Conservation (phyloP, 805 yeast genomes). For the Suhomyces pyralidae region DNA sequence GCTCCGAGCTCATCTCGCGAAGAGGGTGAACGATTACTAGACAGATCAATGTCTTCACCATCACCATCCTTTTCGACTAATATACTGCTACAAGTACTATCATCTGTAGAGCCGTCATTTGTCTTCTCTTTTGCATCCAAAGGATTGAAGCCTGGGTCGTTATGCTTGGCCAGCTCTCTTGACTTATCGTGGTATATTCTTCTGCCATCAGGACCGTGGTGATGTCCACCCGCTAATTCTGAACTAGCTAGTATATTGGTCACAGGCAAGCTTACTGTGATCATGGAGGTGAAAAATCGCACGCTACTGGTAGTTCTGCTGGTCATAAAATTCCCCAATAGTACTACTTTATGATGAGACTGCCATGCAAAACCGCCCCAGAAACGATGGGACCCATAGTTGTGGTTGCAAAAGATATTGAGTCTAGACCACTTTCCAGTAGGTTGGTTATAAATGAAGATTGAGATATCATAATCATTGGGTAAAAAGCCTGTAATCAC, state of each 20-base stretch:
- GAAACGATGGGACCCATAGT: constrained; percentile 53
- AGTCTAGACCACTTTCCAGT: constrained; percentile 64
- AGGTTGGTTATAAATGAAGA: constrained; percentile 50
- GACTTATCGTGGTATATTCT: constrained; percentile 10
- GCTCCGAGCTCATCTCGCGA: constrained; percentile 2
- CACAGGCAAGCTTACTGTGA: constrained; percentile 54
- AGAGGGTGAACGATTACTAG: constrained; percentile 3
- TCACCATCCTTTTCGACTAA: constrained; percentile 7
- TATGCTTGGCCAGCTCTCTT: not conserved
- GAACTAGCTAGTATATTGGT: constrained; percentile 48
- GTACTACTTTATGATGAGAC: constrained; percentile 68
- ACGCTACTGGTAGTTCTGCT: constrained; percentile 45
- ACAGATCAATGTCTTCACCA: constrained; percentile 14
- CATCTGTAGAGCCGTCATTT: constrained; percentile 8
- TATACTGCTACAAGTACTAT: constrained; percentile 11
- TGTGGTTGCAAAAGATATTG: constrained; percentile 51
- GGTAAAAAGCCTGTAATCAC: constrained; percentile 60
- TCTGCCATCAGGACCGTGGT: constrained; percentile 16
- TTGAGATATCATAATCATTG: constrained; percentile 44
- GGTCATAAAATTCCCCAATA: constrained; percentile 54
- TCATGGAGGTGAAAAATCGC: constrained; percentile 46
- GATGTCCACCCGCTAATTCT: constrained; percentile 34
- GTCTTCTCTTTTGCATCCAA: not conserved
- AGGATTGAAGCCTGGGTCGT: not conserved
- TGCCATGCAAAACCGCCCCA: constrained; percentile 74